Percentiles rank a stretch among this genome's conserved stretches.
Evolutionary conservation across 1,284 basidiomycete species (phyloP).

Genomic region (Phenoliferia sp.): DNA sequence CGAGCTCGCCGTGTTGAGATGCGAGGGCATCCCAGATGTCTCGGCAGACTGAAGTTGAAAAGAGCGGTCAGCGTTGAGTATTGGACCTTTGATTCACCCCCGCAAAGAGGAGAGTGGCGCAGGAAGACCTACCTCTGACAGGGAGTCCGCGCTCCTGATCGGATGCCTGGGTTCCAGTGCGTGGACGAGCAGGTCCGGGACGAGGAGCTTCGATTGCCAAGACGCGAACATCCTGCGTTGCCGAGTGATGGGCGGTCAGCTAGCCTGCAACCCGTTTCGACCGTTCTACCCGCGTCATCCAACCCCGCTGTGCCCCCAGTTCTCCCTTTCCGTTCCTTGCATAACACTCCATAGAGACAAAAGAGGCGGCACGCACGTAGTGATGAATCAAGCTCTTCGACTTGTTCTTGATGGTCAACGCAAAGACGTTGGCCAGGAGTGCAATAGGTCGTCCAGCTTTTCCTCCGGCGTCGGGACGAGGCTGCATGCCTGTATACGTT

Average conservation of each 20-base stretch:
- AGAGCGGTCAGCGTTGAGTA: not conserved
- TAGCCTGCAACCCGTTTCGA: not conserved
- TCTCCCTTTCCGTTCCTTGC: not conserved
- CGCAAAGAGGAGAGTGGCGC: not conserved
- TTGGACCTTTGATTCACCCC: not conserved
- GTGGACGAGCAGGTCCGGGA: not conserved
- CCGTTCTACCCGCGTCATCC: not conserved
- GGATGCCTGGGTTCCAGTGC: not conserved
- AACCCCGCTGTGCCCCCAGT: not conserved
- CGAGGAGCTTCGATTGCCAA: not conserved
- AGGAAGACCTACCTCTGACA: not conserved
- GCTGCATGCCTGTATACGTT: not conserved
- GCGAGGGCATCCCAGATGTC: conserved; percentile 24
- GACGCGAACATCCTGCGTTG: not conserved
- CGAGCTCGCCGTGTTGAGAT: conserved; percentile 8
- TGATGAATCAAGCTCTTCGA: not conserved
- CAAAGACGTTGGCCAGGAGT: conserved; percentile 21
- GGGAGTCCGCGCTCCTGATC: not conserved
- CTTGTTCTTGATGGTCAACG: not conserved
- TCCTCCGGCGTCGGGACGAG: conserved; percentile 18
- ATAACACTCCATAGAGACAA: not conserved
- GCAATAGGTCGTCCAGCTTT: conserved; percentile 3
- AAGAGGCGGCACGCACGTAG: not conserved
- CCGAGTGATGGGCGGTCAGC: not conserved
- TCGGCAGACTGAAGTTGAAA: not conserved